Percentiles rank a stretch among this genome's conserved stretches.
Conservation (phyloP, 2,329 filamentous ascomycete genomes). For the Pseudogymnoascus sp. region DNA sequence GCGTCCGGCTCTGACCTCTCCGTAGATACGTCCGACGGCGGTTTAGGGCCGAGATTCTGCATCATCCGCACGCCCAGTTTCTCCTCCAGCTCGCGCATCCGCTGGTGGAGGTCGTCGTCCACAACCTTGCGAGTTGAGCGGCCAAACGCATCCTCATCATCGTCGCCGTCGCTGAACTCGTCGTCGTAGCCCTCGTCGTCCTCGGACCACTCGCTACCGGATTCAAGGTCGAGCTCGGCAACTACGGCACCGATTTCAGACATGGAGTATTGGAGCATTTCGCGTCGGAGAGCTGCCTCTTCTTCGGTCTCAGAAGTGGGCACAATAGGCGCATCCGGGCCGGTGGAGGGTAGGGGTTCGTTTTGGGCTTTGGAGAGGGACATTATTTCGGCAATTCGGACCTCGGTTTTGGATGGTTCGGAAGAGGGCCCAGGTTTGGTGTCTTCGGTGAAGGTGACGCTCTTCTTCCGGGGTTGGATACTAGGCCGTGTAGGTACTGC, state of each 20-base stretch:
- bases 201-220: conserved; percentile 50
- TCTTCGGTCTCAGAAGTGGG: conserved; percentile 71
- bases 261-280: conserved; percentile 87
- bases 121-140: conserved; percentile 60
- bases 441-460: conserved; percentile 55
- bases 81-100: conserved; percentile 81
- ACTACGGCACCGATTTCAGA: conserved; percentile 87
- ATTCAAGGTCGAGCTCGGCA: conserved; percentile 79
- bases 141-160: conserved; percentile 64
- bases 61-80: conserved; percentile 53
- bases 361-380: conserved; percentile 48
- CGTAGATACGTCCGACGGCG: conserved; percentile 22
- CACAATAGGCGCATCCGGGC: conserved; percentile 40
- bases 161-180: conserved; percentile 44
- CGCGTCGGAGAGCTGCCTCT: conserved; percentile 68
- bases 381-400: conserved; percentile 48
- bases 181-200: conserved; percentile 45
- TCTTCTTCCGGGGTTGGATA: conserved; percentile 39
- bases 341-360: conserved; percentile 24
- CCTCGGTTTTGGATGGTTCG: conserved; percentile 22
- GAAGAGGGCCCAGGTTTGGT: conserved; percentile 39
- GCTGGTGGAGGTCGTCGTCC: conserved; percentile 60
- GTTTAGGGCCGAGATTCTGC: conserved; percentile 48
- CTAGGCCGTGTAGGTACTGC: neutral
- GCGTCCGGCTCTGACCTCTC: conserved; percentile 35